Base-by-base conservation (phyloP, 257 asterid genomes). In the Pogostemon cablin region DNA sequence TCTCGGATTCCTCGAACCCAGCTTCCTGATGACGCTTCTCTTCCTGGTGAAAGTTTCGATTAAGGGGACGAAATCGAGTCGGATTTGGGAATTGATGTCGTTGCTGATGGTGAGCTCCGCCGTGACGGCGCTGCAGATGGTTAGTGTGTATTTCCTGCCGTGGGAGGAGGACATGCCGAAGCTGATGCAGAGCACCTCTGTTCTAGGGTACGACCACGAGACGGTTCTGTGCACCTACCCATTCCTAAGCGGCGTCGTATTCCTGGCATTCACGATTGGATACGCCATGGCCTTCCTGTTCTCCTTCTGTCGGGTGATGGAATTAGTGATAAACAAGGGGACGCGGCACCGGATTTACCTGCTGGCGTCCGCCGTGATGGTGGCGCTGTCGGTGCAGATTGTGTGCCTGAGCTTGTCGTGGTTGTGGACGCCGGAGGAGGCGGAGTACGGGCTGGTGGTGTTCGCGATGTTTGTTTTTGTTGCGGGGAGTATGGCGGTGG, bases 1-100 rank as follows among this genome's bases (percentile, higher is more conserved):
- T 4, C 81, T 91, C 12, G 95, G 96, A 5, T 59, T 89, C 3
- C 75, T 86, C 49, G 88, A 91, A 62, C 96, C 98, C 0, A 92
- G 93, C 7, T 89, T 91, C 53, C 63, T 91, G 1, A 69, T 86
- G 46, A 87, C 95, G 53, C 84, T 91, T 7, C 80, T 91, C 0
- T 85, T 84, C 65, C 61, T 91, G 75, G 88, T 91, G 4, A 87
- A 88, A 50, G 81, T 82, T 5, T 87, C 98, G 0, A 79, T 90
- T 40, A 80, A 80, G 72, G 80, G 78, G 35, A 53, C 52, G 1
- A 80, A 83, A 50, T 85, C 83, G 0, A 48, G 76, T 5, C 81
- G 82, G 4, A 39, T 65, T 1, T 52, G 35, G 91, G 81, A 85
- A 0, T 5, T 86, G 0, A 55, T 69, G 0, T 80, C 87, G 7